Conservation (phyloP, 331 rosid genomes). For the Stylosanthes scabra region DNA sequence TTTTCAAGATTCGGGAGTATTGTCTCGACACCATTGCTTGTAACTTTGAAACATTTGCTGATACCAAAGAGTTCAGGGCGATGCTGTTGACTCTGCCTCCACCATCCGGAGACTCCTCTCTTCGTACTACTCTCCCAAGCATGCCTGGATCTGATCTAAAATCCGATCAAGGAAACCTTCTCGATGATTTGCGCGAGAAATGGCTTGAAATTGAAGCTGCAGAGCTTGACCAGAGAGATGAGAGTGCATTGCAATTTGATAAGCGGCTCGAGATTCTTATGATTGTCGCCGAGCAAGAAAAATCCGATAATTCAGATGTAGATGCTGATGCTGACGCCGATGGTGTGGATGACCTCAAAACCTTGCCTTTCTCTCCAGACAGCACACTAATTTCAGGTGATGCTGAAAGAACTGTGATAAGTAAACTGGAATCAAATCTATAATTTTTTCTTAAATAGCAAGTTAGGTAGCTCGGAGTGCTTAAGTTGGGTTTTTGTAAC, state of each 20-base stretch:
- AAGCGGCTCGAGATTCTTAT: slow-evolving; percentile 91
- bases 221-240: slow-evolving; percentile 94
- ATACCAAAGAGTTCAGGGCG: slow-evolving; percentile 76
- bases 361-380: slow-evolving; percentile 13
- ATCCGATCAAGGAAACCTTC: slow-evolving; percentile 78
- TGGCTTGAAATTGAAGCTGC: slow-evolving; percentile 99
- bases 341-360: slow-evolving; percentile 30
- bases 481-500: slow-evolving; percentile 55
- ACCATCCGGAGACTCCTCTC: slow-evolving; percentile 94
- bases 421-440: slow-evolving; percentile 34
- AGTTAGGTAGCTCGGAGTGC: slow-evolving; percentile 42
- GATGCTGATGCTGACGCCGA: slow-evolving; percentile 4
- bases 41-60: slow-evolving; percentile 89
- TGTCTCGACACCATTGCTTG: slow-evolving; percentile 86
- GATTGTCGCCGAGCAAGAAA: slow-evolving; percentile 84
- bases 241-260: slow-evolving; percentile 89
- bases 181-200: slow-evolving; percentile 92
- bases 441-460: slow-evolving; percentile 6
- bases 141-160: slow-evolving; percentile 84
- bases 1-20: slow-evolving; percentile 81
- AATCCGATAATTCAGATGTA: slow-evolving; percentile 37
- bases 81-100: slow-evolving; percentile 88
- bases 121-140: slow-evolving; percentile 90
- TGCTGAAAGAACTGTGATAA: slow-evolving; percentile 35
- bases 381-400: slow-evolving; percentile 37